Evolutionary conservation across 345 rosid species (phyloP).

Genomic region (Moricandia moricandioides): DNA sequence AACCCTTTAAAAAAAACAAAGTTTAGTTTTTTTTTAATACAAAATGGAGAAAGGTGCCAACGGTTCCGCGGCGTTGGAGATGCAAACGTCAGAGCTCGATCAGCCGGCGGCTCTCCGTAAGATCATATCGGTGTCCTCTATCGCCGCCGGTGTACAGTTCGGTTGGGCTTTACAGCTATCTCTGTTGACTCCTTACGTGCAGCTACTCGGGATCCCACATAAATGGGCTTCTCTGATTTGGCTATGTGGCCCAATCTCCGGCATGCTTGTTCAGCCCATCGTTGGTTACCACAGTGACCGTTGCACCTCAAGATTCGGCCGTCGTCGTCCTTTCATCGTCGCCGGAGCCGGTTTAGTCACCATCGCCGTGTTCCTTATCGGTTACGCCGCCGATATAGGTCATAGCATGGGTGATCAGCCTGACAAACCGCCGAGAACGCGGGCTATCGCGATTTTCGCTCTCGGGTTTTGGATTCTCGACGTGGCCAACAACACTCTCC

Average conservation of each 20-base stretch:
- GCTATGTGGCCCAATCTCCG: slow-evolving; percentile 93
- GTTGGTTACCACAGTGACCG: slow-evolving; percentile 85
- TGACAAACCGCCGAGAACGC: slow-evolving; percentile 39
- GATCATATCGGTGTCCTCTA: slow-evolving; percentile 61
- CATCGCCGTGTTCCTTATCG: slow-evolving; percentile 66
- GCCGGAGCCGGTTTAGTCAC: slow-evolving; percentile 57
- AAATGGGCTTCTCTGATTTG: slow-evolving; percentile 83
- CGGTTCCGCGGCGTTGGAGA: slow-evolving; percentile 27
- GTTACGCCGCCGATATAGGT: slow-evolving; percentile 81
- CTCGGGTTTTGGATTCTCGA: slow-evolving; percentile 89
- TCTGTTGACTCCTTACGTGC: slow-evolving; percentile 81
- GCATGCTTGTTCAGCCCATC: slow-evolving; percentile 81
- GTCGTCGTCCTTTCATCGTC: slow-evolving; percentile 82
- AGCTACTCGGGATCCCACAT: slow-evolving; percentile 81
- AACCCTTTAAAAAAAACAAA: not conserved
- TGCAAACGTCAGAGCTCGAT: slow-evolving; percentile 22
- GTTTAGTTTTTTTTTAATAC: not conserved
- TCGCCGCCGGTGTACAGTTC: slow-evolving; percentile 88
- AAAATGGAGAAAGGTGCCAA: slow-evolving; percentile 31
- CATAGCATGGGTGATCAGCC: slow-evolving; percentile 51
- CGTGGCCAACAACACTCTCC: slow-evolving; percentile 82
- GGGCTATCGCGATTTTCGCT: slow-evolving; percentile 67
- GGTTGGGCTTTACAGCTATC: slow-evolving; percentile 96
- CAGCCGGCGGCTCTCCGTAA: slow-evolving; percentile 44
- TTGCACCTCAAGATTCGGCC: slow-evolving; percentile 70